Evolutionary conservation across 2,329 filamentous ascomycete species (phyloP).

Genomic region (Zymoseptoria pseudotritici): DNA sequence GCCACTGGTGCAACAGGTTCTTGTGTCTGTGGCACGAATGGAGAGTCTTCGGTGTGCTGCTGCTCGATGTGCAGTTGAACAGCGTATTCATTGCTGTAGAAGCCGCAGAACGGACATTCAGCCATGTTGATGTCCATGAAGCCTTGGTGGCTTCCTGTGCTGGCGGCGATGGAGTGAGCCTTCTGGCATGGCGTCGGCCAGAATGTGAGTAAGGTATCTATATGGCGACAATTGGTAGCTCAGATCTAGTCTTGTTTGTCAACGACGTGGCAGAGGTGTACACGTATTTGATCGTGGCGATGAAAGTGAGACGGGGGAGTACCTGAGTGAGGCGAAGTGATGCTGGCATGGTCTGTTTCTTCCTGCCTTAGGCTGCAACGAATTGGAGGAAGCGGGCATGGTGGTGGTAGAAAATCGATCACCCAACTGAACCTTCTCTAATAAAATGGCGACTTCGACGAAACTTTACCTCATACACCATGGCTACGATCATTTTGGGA

Average conservation of each 20-base stretch:
- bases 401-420: constrained; percentile 1
- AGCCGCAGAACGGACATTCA: constrained; percentile 27
- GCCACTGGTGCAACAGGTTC: neutral
- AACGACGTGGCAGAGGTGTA: neutral
- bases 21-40: constrained; percentile 11
- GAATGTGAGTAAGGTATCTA: neutral
- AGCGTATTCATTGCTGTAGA: constrained; percentile 18
- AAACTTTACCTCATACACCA: constrained; percentile 11
- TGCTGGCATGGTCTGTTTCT: neutral
- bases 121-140: constrained; percentile 15
- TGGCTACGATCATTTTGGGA: constrained; percentile 52
- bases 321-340: neutral
- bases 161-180: neutral
- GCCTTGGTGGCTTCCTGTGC: neutral
- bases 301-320: neutral
- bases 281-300: neutral
- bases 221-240: neutral
- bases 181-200: neutral
- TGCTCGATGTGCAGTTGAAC: constrained; percentile 30
- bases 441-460: constrained; percentile 18
- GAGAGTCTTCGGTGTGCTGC: constrained; percentile 25
- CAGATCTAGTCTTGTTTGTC: neutral
- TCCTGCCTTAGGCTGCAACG: constrained; percentile 2
- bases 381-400: neutral
- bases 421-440: constrained; percentile 7